Evolutionary conservation across 192 early-diverging fungal genomes (phyloP), one percentile per base, ranked within the genome.

Genomic region (Entomortierella parvispora): DNA sequence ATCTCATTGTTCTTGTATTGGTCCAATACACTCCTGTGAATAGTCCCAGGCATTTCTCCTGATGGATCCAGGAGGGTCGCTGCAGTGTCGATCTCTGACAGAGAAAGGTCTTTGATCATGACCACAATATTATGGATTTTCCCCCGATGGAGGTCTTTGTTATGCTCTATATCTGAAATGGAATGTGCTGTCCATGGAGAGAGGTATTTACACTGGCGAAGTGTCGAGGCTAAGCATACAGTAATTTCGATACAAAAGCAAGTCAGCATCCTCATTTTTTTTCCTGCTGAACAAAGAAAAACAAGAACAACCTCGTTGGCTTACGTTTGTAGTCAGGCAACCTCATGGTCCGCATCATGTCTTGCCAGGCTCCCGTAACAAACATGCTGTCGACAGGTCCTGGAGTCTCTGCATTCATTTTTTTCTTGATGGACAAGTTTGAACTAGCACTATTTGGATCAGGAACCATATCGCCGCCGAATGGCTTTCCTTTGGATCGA

Each of bases 1-100:
- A 77, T 68, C 55, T 77, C 74, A 18, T 77, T 76, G 65, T 76
- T 77, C 29, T 77, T 77, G 42, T 68, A 68, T 8, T 68, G 28
- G 18, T 77, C 74, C 11, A 77, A 61, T 12, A 77, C 74, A 10
- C 43, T 42, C 12, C 48, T 42, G n/a, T 77, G 74, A 6, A 77
- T 15, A 0, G 74, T 68, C 3, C 74, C 74, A 49, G 45, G 52
- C 74, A 77, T 77, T 32, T 77, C 74, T 23, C 74, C 74, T 9
- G 74, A 77, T 12, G 74, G 74, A 29, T 77, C 74, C 34, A 77
- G 12, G 18, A 77, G 33, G 10, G 60, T 77, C 29, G 68, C 74
- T 18, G 74, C 47, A 8, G 65, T 65, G 28, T 77, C 74, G 43
- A 77, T 77, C 45, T 77, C 74, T 22, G 74, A 64, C 5, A 63